Conservation (phyloP, 352 stramenopile genomes). For the Phytophthora citricola region DNA sequence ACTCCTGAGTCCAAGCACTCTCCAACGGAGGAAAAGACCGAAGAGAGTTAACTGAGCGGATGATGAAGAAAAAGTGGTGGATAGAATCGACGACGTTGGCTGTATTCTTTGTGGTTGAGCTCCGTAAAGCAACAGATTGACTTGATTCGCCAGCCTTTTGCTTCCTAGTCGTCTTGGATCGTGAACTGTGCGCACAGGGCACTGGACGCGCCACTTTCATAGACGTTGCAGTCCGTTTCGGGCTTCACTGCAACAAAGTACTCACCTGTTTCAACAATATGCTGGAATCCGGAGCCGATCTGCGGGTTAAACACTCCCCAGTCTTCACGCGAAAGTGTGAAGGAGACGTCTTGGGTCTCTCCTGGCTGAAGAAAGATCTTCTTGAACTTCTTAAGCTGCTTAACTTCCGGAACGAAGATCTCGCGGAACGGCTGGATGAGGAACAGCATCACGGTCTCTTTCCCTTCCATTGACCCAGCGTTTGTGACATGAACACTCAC, state of each 20-base stretch:
- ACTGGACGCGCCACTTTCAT: conserved; percentile 38
- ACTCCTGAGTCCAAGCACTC: conserved; percentile 8
- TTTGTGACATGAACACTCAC: conserved; percentile 77
- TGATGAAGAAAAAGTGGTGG: conserved; percentile 4
- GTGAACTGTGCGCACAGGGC: conserved; percentile 59
- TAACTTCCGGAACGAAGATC: conserved; percentile 76
- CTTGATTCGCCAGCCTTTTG: not conserved
- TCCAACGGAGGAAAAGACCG: conserved; percentile 11
- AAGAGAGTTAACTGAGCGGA: conserved; percentile 14
- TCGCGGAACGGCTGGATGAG: conserved; percentile 68
- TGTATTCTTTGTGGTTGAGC: conserved; percentile 23
- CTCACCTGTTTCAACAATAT: conserved; percentile 60
- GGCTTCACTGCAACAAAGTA: conserved; percentile 76
- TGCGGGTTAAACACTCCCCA: conserved; percentile 69
- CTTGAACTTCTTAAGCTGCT: conserved; percentile 81
- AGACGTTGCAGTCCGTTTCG: conserved; percentile 77
- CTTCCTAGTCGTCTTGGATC: conserved; percentile 34
- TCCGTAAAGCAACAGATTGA: conserved; percentile 19
- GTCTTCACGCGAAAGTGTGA: conserved; percentile 54
- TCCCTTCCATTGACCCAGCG: conserved; percentile 56
- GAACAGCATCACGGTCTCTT: conserved; percentile 85
- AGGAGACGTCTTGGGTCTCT: conserved; percentile 43
- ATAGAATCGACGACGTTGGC: conserved; percentile 20
- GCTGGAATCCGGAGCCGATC: conserved; percentile 60
- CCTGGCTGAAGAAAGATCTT: conserved; percentile 72